Evolutionary conservation across 768 basidiomycete species (phyloP).

Genomic region (Termitomyces heimii): DNA sequence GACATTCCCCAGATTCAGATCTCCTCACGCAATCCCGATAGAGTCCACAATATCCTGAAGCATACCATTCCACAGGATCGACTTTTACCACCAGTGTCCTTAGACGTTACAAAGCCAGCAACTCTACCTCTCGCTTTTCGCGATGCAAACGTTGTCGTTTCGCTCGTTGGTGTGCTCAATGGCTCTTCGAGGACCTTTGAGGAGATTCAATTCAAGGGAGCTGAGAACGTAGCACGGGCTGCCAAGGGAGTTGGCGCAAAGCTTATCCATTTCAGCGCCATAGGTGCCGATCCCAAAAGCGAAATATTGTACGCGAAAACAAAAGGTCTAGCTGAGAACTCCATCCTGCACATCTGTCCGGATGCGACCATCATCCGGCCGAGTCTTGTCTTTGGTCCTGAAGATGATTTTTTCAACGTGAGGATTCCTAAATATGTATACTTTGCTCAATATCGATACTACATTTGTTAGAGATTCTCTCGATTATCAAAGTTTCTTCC

Average conservation of each 20-base stretch:
- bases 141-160: constrained; percentile 53
- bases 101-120: constrained; percentile 51
- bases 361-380: constrained; percentile 63
- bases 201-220: constrained; percentile 57
- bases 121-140: constrained; percentile 45
- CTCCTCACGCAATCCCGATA: constrained; percentile 52
- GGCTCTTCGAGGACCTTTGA: constrained; percentile 54
- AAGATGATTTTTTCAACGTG: constrained; percentile 72
- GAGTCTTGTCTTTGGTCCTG: constrained; percentile 71
- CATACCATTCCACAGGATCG: constrained; percentile 23
- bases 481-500: constrained; percentile 54
- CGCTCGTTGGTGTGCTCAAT: constrained; percentile 64
- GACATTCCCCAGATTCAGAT: constrained; percentile 42
- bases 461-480: constrained; percentile 48
- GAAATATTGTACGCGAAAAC: constrained; percentile 53
- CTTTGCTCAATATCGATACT: neutral
- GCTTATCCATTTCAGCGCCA: constrained; percentile 64
- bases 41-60: constrained; percentile 26
- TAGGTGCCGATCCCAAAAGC: constrained; percentile 62
- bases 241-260: constrained; percentile 49
- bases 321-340: constrained; percentile 57
- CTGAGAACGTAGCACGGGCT: constrained; percentile 55
- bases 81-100: constrained; percentile 34
- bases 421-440: constrained; percentile 11
- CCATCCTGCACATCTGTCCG: constrained; percentile 38